Conservation (phyloP, 2,329 filamentous ascomycete genomes). For the Didymella exigua region DNA sequence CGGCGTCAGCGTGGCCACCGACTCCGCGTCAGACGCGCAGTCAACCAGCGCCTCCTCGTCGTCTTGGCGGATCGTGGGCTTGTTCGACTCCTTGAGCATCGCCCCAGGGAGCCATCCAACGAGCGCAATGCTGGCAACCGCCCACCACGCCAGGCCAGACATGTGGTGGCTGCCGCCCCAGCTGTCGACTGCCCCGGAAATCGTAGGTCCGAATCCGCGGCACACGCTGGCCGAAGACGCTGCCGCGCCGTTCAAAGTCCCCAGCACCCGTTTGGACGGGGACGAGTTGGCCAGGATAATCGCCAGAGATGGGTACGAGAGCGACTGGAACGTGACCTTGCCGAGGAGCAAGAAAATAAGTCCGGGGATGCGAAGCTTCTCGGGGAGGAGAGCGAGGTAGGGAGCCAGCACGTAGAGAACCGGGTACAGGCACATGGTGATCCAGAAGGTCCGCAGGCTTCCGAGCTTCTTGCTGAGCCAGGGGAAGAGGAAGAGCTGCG, state of each 20-base stretch:
- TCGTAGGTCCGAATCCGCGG: conserved; percentile 83
- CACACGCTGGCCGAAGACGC: conserved; percentile 89
- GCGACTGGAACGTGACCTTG: conserved; percentile 91
- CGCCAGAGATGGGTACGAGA: conserved; percentile 87
- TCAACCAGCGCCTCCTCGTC: conserved; percentile 44
- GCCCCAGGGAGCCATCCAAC: conserved; percentile 59
- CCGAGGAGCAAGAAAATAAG: conserved; percentile 80
- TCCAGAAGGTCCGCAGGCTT: conserved; percentile 78
- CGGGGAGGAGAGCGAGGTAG: conserved; percentile 84
- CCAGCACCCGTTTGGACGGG: conserved; percentile 81
- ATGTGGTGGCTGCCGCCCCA: conserved; percentile 79
- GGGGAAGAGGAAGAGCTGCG: conserved; percentile 84
- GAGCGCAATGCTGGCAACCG: conserved; percentile 75
- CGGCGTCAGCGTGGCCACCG: conserved; percentile 41
- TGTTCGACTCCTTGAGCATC: conserved; percentile 71
- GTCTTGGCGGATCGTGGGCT: conserved; percentile 28
- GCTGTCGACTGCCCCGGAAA: conserved; percentile 85
- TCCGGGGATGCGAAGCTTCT: conserved; percentile 70
- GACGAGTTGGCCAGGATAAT: conserved; percentile 90
- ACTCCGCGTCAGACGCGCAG: conserved; percentile 39
- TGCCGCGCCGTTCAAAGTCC: conserved; percentile 89
- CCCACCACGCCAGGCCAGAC: conserved; percentile 94
- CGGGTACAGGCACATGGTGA: conserved; percentile 83
- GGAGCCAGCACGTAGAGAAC: conserved; percentile 85
- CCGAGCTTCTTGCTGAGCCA: conserved; percentile 76